Evolutionary conservation across 2,329 filamentous ascomycete species (phyloP), one percentile per base, ranked within the genome.

Genomic region (Epichloe hybrida): DNA sequence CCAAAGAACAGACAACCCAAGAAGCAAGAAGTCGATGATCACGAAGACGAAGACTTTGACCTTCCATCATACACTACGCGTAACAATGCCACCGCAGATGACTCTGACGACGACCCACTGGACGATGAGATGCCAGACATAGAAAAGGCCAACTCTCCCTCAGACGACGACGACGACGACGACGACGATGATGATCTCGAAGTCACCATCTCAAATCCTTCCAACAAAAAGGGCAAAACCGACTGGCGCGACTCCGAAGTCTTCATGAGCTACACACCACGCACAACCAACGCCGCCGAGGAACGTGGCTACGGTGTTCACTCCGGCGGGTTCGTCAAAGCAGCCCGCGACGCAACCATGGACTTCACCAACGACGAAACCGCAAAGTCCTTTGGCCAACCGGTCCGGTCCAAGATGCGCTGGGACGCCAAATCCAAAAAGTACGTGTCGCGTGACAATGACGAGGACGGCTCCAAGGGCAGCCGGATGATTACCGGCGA

Each of bases 341-440:
- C 87, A 6, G 91, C 94, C n/a, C 80, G 88, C 58, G 80, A 81
- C 57, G 88, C 83, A 2, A 86, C 88, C 39, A 95, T 98, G 88
- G 93, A 97, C 66, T 81, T 98, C 12, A 84, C 80, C 53, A 89
- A 89, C 63, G 93, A 98, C 68, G 93, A 97, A 58, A 79, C 79
- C 11, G 80, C 80, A 59, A 86, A 87, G 63, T 77, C 80, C 1
- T 94, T 96, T 65, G 89, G 81, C 54, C 81, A 87, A 59, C 81
- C 88, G 3, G 79, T 83, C 45, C 84, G 83, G 59, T 70, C 82
- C 46, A 79, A 82, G 57, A 84, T 95, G 82, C 84, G 93, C 57
- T 98, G 93, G 93, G 93, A 98, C 72, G 91, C 94, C 73, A 95
- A 95, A 68, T 80, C 82, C 62, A 94, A 87, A 70, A 97, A 96